These are phyloP conservation scores for Peniophora sp. DNA, from an alignment of 1,284 basidiomycete species.

Conservation along the genomic window DNA sequence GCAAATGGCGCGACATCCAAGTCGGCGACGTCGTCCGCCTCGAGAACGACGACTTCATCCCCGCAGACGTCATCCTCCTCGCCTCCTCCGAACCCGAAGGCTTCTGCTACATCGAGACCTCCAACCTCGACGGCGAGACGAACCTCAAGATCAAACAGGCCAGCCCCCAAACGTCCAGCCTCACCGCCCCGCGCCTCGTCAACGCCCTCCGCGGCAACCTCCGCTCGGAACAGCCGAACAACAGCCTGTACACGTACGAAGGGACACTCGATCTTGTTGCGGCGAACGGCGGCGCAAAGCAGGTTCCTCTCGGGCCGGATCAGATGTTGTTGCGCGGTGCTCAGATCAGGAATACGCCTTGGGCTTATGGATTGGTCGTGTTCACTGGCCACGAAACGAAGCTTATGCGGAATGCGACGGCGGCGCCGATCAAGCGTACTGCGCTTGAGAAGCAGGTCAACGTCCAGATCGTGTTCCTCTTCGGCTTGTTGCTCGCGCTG, in stretches of 20 bases:
- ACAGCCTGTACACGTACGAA: conserved; percentile 95
- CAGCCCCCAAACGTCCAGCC: conserved; percentile 69
- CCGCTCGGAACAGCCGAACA: conserved; percentile 94
- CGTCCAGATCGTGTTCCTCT: conserved; percentile 93
- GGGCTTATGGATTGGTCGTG: conserved; percentile 91
- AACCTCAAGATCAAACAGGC: conserved; percentile 99
- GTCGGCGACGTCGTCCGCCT: conserved; percentile 93
- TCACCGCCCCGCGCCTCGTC: conserved; percentile 76
- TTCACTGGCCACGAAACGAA: conserved; percentile 99
- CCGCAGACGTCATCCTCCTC: conserved; percentile 87
- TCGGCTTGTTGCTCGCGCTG: conserved; percentile 79
- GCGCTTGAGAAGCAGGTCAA: conserved; percentile 97
- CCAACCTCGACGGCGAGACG: conserved; percentile 97
- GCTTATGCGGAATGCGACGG: conserved; percentile 91
- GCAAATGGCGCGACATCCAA: conserved; percentile 84
- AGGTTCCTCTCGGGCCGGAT: conserved; percentile 89
- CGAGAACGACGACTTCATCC: conserved; percentile 91
- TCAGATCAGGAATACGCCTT: conserved; percentile 93
- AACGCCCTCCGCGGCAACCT: conserved; percentile 75
- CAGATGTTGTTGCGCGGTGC: conserved; percentile 93
- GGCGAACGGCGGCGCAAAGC: conserved; percentile 55
- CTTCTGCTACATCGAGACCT: conserved; percentile 95
- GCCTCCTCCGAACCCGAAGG: conserved; percentile 95
- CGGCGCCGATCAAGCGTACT: conserved; percentile 94
- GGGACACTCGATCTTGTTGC: conserved; percentile 67